Percentiles rank a stretch among this genome's conserved stretches.
phyloP scores from a whole-genome alignment of 371 early-diverging fungal genomes.

The Mucor mucedo region DNA sequence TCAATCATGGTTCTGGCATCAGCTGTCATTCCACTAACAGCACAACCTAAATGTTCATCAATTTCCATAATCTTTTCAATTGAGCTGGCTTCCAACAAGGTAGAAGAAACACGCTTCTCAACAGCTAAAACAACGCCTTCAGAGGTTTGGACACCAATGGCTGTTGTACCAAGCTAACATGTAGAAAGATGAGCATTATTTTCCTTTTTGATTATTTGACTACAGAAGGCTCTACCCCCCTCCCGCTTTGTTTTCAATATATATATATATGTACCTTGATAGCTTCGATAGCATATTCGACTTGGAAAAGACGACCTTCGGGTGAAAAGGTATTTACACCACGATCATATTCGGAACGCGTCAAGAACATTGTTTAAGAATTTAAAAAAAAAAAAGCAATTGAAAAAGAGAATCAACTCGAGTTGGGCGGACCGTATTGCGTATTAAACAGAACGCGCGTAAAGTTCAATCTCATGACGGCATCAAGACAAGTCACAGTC shows the following conservation, averaged over 20 bases:
- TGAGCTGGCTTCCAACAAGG: constrained; percentile 89
- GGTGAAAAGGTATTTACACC: constrained; percentile 99
- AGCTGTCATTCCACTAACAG: constrained; percentile 97
- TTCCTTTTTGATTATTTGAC: neutral
- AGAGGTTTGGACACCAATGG: constrained; percentile 94
- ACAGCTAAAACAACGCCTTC: constrained; percentile 96
- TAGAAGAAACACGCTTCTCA: constrained; percentile 95
- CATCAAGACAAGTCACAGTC: neutral
- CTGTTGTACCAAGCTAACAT: constrained; percentile 91
- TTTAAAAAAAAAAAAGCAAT: neutral
- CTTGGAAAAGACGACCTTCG: constrained; percentile 98
- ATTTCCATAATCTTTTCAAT: constrained; percentile 98
- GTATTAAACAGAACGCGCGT: constrained; percentile 2
- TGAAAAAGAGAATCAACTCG: neutral
- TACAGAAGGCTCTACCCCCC: neutral
- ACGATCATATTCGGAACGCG: constrained; percentile 95
- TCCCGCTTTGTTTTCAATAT: neutral
- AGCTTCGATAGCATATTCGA: constrained; percentile 99
- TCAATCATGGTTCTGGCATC: constrained; percentile 97
- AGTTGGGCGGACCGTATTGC: neutral
- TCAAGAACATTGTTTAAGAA: constrained; percentile 63
- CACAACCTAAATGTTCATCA: constrained; percentile 93
- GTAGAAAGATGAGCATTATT: neutral
- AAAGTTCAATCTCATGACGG: constrained; percentile 5
- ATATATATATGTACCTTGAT: constrained; percentile 79